Base-by-base conservation (phyloP, 2,329 filamentous ascomycete species). In the Xylogone sp. region DNA sequence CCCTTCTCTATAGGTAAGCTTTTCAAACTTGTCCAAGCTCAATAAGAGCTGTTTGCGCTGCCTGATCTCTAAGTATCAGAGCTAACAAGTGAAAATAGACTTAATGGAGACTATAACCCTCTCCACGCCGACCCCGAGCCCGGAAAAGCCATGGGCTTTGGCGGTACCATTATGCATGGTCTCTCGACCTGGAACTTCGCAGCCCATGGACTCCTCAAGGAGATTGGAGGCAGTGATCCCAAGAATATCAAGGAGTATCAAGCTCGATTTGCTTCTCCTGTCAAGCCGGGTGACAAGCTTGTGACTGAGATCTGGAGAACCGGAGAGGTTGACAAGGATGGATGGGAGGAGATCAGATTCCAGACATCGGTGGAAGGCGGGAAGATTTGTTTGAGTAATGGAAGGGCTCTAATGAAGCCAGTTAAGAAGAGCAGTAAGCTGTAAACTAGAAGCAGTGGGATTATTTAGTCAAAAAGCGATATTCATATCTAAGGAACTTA, bases 71-170 rank as follows among this genome's bases (percentile, higher is more conserved):
- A n/a, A n/a, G n/a, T n/a, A n/a, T n/a, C n/a, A n/a, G n/a, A n/a
- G n/a, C n/a, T n/a, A n/a, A n/a, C n/a, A n/a, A n/a, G n/a, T n/a
- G n/a, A n/a, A n/a, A n/a, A 90, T 71, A 81, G 90, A 56, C 79
- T 96, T 47, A 96, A 96, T 62, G 91, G 91, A 59, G 92, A 96
- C 74, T 96, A 96, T 73, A 96, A 96, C 75, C 92, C 91, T 22
- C 83, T 96, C 31, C 91, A 96, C 68, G 90, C 90, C 6, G 88
- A 88, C 18, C 90, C 90, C 12, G 88, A 90, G 71, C 89, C 90
- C 0, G 90, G 90, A 54, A 73, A 82, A 70, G 87, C 90, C 73
- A 96, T 96, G 89, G 91, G 92, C 54, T 96, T 96, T 61, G 89
- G 90, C 22, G 91, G 91, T 29, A 77, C 83, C 60, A 96, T 96